Base-by-base conservation (phyloP, 352 stramenopile species). In the Peronospora belbahrii region DNA sequence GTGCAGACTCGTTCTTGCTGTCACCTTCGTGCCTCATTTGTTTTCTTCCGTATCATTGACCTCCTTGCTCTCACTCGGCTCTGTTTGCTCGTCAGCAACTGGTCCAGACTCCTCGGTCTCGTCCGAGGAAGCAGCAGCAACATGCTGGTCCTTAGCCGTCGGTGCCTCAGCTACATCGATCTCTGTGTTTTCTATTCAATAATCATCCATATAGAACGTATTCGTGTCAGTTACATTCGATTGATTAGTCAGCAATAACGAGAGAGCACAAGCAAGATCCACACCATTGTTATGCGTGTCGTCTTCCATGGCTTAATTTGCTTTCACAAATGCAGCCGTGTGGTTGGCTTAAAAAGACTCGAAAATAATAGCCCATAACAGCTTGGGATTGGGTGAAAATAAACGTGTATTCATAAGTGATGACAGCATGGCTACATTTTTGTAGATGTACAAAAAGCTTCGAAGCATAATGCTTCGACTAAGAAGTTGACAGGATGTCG, bases 251-350 rank as follows among this genome's bases (percentile, higher is more conserved):
- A 28, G 11, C n/a, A 41, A 41, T 0, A 47, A 31, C 20, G 18
- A 22, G 15, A n/a, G 7, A 17, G 9, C 1, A 6, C 19, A 19
- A 8, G 23, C 1, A 44, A n/a, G n/a, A n/a, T n/a, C n/a, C 45
- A 32, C 23, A 65, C 70, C 66, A 76, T 63, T 47, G 27, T 63
- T 63, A 25, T 57, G 61, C 23, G 59, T 59, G 59, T 79, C 68
- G 56, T 86, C n/a, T n/a, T n/a, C n/a, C n/a, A n/a, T n/a, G n/a
- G n/a, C n/a, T n/a, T n/a, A n/a, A n/a, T n/a, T n/a, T n/a, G n/a
- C n/a, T n/a, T n/a, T n/a, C n/a, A n/a, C n/a, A n/a, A n/a, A n/a
- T n/a, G n/a, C n/a, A n/a, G n/a, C n/a, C n/a, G n/a, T n/a, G n/a
- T n/a, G n/a, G n/a, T n/a, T n/a, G n/a, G n/a, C n/a, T n/a, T n/a